These are phyloP conservation scores for Talaromyces sp. DNA, from an alignment of 2,329 filamentous ascomycete species.

Conservation along the genomic window DNA sequence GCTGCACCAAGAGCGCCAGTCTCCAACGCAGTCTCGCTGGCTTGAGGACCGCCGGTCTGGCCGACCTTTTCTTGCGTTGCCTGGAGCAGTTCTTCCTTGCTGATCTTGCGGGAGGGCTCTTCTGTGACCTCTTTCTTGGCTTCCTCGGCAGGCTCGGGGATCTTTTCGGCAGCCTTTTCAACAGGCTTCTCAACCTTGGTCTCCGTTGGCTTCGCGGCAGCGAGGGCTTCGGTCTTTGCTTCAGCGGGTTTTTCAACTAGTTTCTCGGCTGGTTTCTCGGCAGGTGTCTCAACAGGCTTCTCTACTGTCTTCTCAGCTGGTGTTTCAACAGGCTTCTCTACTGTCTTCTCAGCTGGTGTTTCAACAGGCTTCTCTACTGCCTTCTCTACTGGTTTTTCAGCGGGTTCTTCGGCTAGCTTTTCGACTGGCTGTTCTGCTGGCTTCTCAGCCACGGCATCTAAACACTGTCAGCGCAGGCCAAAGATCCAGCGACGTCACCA, in stretches of 20 bases:
- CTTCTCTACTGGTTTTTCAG: not conserved
- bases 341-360: not conserved
- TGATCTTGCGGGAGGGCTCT: not conserved
- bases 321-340: not conserved
- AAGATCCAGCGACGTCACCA: not conserved
- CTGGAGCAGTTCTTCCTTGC: not conserved
- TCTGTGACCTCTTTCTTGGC: not conserved
- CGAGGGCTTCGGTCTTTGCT: constrained; percentile 5
- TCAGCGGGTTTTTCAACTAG: constrained; percentile 1
- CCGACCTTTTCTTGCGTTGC: not conserved
- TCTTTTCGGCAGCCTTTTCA: not conserved
- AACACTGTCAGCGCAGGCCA: not conserved
- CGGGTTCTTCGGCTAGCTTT: not conserved
- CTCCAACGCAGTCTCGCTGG: not conserved
- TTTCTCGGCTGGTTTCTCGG: not conserved
- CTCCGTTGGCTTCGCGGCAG: constrained; percentile 2
- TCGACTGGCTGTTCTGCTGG: not conserved
- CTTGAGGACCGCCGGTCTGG: not conserved
- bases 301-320: not conserved
- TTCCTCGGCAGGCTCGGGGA: not conserved
- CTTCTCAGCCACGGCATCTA: not conserved
- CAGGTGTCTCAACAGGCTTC: not conserved
- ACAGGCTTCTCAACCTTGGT: not conserved
- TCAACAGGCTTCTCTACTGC: not conserved
- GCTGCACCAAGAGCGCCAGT: constrained; percentile 1